A percentile compares a stretch with the other conserved stretches of the same genome.
phyloP scores from a whole-genome alignment of 495 filamentous ascomycete species.

The Halenospora varia region DNA sequence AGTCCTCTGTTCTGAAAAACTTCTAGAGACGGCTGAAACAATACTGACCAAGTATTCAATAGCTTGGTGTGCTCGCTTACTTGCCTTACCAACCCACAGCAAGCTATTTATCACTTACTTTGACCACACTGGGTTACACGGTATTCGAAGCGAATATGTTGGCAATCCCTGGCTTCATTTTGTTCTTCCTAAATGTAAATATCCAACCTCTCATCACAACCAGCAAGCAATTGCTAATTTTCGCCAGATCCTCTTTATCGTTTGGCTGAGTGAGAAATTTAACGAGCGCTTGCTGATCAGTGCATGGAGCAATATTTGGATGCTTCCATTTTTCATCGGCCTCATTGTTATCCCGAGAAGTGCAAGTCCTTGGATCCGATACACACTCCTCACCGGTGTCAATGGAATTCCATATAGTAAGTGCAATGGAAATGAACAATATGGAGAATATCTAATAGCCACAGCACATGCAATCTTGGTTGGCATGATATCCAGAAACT shows the following conservation, averaged over 20 bases:
- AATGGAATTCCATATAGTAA: slow-evolving; percentile 37
- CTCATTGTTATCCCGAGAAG: slow-evolving; percentile 37
- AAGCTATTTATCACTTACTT: slow-evolving; percentile 56
- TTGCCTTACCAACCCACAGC: background rate
- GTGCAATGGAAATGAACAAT: background rate
- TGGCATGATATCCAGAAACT: slow-evolving; percentile 48
- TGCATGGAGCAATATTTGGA: slow-evolving; percentile 50
- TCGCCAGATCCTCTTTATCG: slow-evolving; percentile 14
- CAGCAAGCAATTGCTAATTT: slow-evolving; percentile 28
- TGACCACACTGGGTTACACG: slow-evolving; percentile 55
- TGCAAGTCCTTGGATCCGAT: slow-evolving; percentile 46
- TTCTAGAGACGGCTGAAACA: slow-evolving; percentile 54
- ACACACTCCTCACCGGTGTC: slow-evolving; percentile 47
- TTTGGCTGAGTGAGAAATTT: slow-evolving; percentile 18
- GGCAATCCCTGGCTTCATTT: slow-evolving; percentile 55
- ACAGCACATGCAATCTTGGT: slow-evolving; percentile 39
- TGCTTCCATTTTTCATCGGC: slow-evolving; percentile 38
- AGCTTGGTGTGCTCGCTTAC: slow-evolving; percentile 49
- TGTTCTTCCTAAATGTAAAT: slow-evolving; percentile 42
- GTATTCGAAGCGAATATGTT: slow-evolving; percentile 65
- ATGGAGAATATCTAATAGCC: background rate
- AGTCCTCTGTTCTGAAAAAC: slow-evolving; percentile 43
- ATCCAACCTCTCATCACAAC: slow-evolving; percentile 13
- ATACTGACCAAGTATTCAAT: slow-evolving; percentile 50
- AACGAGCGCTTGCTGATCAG: slow-evolving; percentile 50